Percentiles rank a stretch among this genome's conserved stretches.
These are phyloP conservation scores for Angophora floribunda DNA, from an alignment of 345 rosid species.

Conservation along the genomic window DNA sequence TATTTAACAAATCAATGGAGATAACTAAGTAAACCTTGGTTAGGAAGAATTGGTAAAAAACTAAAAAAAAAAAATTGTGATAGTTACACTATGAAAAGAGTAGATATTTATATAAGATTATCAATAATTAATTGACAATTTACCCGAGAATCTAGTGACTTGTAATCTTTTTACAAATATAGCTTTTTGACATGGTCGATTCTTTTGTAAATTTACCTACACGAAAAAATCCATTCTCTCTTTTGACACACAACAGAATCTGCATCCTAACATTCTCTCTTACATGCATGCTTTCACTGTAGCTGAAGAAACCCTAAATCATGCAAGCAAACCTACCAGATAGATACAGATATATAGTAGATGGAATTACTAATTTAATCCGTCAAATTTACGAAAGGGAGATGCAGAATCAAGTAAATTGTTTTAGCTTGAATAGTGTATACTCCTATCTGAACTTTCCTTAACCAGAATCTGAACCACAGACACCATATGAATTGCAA, in stretches of 20 bases:
- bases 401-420: neutral
- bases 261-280: neutral
- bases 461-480: neutral
- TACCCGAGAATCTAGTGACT: neutral
- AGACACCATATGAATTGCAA: neutral
- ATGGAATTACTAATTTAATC: neutral
- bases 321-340: neutral
- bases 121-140: neutral
- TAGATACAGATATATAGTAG: neutral
- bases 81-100: neutral
- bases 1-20: neutral
- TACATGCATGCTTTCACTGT: neutral
- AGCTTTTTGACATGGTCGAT: neutral
- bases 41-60: neutral
- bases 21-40: neutral
- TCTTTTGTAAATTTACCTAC: neutral
- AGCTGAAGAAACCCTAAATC: neutral
- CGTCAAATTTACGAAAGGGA: neutral
- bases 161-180: neutral
- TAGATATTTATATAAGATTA: neutral
- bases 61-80: neutral
- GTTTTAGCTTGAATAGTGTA: neutral
- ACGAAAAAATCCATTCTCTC: neutral
- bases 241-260: neutral
- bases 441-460: neutral